These are phyloP conservation scores for barrel medic (Medicago truncatula) DNA, from an alignment of 306 rosid genomes.

Conservation along the genomic window DNA sequence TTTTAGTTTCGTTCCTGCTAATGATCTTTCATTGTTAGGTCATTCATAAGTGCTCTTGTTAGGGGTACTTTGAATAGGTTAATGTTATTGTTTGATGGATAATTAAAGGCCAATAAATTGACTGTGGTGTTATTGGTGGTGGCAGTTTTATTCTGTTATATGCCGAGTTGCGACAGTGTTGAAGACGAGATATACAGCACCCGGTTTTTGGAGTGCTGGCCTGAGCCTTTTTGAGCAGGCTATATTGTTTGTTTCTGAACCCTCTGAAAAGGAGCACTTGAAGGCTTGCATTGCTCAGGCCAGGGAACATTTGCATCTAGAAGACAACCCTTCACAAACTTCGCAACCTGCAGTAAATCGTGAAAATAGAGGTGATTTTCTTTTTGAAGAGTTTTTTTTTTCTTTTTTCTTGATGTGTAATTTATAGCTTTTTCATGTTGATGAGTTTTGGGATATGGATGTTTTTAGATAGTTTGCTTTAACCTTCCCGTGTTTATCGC, in stretches of 20 bases:
- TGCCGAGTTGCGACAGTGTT: constrained; percentile 85
- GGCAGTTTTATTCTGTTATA: constrained; percentile 67
- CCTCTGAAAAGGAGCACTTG: constrained; percentile 65
- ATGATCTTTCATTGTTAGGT: constrained; percentile 17
- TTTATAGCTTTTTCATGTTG: constrained; percentile 22
- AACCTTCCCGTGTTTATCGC: not conserved
- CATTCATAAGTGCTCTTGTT: not conserved
- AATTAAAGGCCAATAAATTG: constrained; percentile 15
- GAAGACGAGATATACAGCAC: constrained; percentile 82
- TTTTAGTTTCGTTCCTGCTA: not conserved
- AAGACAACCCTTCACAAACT: constrained; percentile 53
- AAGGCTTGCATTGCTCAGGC: constrained; percentile 72
- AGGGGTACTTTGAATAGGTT: not conserved
- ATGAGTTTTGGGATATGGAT: not conserved
- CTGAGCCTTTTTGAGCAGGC: constrained; percentile 77
- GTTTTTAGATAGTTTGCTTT: not conserved
- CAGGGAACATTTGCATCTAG: constrained; percentile 64
- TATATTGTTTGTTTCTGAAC: constrained; percentile 53
- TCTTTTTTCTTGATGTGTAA: not conserved
- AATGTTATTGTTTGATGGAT: constrained; percentile 28
- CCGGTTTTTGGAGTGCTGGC: constrained; percentile 90
- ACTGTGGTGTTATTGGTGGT: constrained; percentile 33
- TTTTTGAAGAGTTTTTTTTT: not conserved
- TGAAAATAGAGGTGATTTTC: constrained; percentile 57
- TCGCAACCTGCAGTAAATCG: constrained; percentile 43